A percentile compares a stretch with the other conserved stretches of the same genome.
Conservation (phyloP, 129 eudicot genomes). For the Helianthus annuus region HanXRQr2.0-SUNRISE NC_035436.2:203380423-203380922, state of each 20-base stretch:
- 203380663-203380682: conserved; percentile 21
- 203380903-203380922: no score
- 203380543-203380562: background rate
- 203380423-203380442: no score
- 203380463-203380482: no score
- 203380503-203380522: background rate
- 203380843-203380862: no score
- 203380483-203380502: background rate
- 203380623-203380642: conserved; percentile 14
- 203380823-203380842: no score
- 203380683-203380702: conserved; percentile 22
- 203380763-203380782: no score
- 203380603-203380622: conserved; percentile 18
- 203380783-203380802: no score
- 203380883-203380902: no score
- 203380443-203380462: no score
- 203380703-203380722: conserved; percentile 24
- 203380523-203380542: background rate
- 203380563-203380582: background rate
- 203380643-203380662: background rate
- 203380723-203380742: conserved; percentile 12
- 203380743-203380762: background rate
- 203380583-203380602: background rate
- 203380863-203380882: no score
- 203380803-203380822: no score